Percentiles rank a stretch among this genome's conserved stretches.
These are phyloP conservation scores for Camelina hispida DNA, from an alignment of 345 rosid genomes.

Conservation along the genomic window DNA sequence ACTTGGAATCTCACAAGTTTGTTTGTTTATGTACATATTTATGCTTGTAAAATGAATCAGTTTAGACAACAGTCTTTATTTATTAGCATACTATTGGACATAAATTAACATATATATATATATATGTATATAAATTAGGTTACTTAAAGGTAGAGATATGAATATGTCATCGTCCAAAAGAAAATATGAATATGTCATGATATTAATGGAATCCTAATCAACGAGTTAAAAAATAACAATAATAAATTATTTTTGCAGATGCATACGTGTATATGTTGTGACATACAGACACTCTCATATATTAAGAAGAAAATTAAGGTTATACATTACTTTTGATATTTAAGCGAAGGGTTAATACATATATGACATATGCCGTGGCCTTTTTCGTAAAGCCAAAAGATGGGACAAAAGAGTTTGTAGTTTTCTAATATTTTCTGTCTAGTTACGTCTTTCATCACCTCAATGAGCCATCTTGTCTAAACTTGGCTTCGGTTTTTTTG, in stretches of 20 bases:
- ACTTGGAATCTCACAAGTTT: conserved; percentile 16
- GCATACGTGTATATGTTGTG: conserved; percentile 18
- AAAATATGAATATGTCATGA: conserved; percentile 4
- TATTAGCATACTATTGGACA: not conserved
- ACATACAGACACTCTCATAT: not conserved
- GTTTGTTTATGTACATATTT: not conserved
- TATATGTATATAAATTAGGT: not conserved
- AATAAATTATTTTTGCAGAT: not conserved
- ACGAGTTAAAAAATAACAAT: not conserved
- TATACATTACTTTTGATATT: not conserved
- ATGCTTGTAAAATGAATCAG: not conserved
- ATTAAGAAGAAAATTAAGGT: conserved; percentile 10
- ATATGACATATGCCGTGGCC: conserved; percentile 17
- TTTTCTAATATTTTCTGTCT: conserved; percentile 7
- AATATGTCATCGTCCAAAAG: not conserved
- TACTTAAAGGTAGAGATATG: not conserved
- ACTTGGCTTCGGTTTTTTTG: conserved; percentile 27
- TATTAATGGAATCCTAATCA: conserved; percentile 12
- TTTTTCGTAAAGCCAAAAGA: conserved; percentile 35
- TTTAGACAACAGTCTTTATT: not conserved
- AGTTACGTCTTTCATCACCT: conserved; percentile 31
- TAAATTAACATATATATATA: not conserved
- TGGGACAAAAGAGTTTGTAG: conserved; percentile 12
- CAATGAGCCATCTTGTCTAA: conserved; percentile 36
- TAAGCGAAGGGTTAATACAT: not conserved